Evolutionary conservation across 2,329 filamentous ascomycete species (phyloP).

Genomic region (Lasiodiplodia citricola): DNA sequence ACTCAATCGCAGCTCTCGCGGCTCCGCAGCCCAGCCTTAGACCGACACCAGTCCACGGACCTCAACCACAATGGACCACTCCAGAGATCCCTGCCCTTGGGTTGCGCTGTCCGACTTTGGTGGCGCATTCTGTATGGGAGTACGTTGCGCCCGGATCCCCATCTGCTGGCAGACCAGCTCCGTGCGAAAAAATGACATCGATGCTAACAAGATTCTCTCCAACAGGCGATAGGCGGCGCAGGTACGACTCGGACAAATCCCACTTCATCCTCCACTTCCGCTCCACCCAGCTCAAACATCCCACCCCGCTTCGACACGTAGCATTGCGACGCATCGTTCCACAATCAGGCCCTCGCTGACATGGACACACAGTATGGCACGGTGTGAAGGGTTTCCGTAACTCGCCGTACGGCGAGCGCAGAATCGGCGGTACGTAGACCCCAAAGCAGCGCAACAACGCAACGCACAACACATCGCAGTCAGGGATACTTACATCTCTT

Average conservation of each 20-base stretch:
- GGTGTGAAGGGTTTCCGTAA: conserved; percentile 84
- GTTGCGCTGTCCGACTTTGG: conserved; percentile 97
- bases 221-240: conserved; percentile 50
- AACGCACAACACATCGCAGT: conserved; percentile 2
- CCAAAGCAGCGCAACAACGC: not conserved
- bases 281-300: conserved; percentile 23
- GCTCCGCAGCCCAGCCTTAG: conserved; percentile 3
- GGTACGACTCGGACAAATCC: conserved; percentile 28
- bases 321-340: conserved; percentile 26
- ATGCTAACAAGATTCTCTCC: conserved; percentile 17
- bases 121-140: conserved; percentile 95
- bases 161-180: not conserved
- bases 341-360: conserved; percentile 16
- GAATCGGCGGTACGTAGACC: conserved; percentile 71
- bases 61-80: conserved; percentile 77
- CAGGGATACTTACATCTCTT: conserved; percentile 6
- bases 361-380: conserved; percentile 77
- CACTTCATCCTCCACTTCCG: not conserved
- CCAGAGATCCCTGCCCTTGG: conserved; percentile 94
- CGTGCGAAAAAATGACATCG: not conserved
- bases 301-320: conserved; percentile 26
- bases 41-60: conserved; percentile 2
- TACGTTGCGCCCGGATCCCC: conserved; percentile 56
- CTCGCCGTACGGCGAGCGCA: conserved; percentile 79
- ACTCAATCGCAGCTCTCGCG: conserved; percentile 14